Evolutionary conservation across 805 yeast species (phyloP), one percentile per base, ranked within the genome.

Genomic region (Candida coquimbonensis): DNA sequence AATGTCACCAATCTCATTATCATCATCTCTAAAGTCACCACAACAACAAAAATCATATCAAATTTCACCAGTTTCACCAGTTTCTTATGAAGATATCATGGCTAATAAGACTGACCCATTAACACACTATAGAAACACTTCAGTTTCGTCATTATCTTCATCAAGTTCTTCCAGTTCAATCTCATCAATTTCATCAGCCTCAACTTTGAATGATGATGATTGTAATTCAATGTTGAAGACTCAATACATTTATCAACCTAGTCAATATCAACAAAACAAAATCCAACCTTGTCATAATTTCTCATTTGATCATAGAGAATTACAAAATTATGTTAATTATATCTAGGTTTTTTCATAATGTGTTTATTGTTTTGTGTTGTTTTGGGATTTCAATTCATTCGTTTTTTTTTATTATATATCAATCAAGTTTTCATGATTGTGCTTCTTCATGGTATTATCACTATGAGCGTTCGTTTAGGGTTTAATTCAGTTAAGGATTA

Each of bases 101-200:
- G 31, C 29, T 21, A n/a, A 11, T 8, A 33, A 19, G 3, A 29
- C 13, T 29, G 31, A 11, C 1, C 13, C 31, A 29, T 29, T 11
- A 29, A 11, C 6, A 29, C 53, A 45, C 38, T 42, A 40, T 24
- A 51, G 53, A 45, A 42, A 45, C 13, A 9, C 39, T 13, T 52
- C 54, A 3, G 36, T 48, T 12, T 44, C 54, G 7, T 49, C 54
- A 1, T 38, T 45, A 2, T 50, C 54, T 3, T 50, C 55, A 3
- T 35, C 43, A 3, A 21, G 40, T 4, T 51, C 54, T 8, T 42
- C 47, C 9, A 39, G 46, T 13, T 49, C 53, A 8, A 42, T 45
- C 40, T 47, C 53, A 5, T 29, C 31, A 14, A 46, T 52, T 7
- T 14, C 46, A 12, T 31, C 43, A 9, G 43, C 5, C 12, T 31